These are phyloP conservation scores for Salvia splendens DNA, from an alignment of 257 asterid genomes.

Conservation along the genomic window DNA sequence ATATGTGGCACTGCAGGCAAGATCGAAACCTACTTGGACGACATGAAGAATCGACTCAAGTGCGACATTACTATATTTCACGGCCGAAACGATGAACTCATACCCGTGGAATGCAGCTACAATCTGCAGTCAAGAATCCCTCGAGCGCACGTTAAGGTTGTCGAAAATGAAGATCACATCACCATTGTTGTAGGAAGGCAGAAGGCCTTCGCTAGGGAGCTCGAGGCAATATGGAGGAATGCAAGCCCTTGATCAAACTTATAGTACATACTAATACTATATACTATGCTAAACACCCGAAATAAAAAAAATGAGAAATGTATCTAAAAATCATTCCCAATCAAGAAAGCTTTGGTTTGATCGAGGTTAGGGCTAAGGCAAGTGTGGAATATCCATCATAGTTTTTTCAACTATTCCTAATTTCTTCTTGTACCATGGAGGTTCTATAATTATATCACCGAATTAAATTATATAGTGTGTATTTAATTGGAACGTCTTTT, in stretches of 20 bases:
- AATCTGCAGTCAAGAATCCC: constrained; percentile 65
- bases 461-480: neutral
- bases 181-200: constrained; percentile 96
- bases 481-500: neutral
- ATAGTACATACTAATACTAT: neutral
- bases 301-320: neutral
- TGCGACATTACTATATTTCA: constrained; percentile 70
- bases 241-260: constrained; percentile 9
- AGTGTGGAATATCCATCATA: neutral
- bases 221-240: constrained; percentile 76
- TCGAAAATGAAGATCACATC: constrained; percentile 77
- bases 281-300: neutral
- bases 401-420: neutral
- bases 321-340: neutral
- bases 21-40: constrained; percentile 72
- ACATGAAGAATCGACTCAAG: constrained; percentile 47
- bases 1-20: constrained; percentile 86
- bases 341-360: neutral
- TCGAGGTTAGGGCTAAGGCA: neutral
- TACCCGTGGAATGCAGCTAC: constrained; percentile 90
- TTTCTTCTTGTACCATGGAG: constrained; percentile 1
- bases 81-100: constrained; percentile 74
- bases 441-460: neutral
- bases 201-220: constrained; percentile 76
- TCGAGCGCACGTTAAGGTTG: constrained; percentile 68